Evolutionary conservation across 139 green algal species (phyloP).

Genomic region (Chlorokybus atmophyticus): DNA sequence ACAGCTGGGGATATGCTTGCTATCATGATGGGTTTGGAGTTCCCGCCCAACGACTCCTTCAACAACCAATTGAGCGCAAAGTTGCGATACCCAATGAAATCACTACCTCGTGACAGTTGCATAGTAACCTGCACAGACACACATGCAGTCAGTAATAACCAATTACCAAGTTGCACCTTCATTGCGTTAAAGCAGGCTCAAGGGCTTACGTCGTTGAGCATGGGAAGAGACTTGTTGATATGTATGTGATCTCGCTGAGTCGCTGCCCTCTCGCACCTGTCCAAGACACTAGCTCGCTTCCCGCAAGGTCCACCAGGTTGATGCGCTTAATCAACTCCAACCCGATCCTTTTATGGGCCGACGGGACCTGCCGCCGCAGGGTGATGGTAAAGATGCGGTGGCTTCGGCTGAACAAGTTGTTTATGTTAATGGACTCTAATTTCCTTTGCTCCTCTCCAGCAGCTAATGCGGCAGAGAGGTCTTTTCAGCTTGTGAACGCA

Average conservation of each 20-base stretch:
- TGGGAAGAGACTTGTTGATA: conserved; percentile 16
- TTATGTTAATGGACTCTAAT: too few species aligned
- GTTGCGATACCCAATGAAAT: conserved; percentile 9
- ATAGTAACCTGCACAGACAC: conserved; percentile 1
- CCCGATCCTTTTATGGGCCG: background rate
- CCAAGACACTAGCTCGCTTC: conserved; percentile 15
- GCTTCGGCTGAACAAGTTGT: conserved; percentile 14
- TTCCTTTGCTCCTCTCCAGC: too few species aligned
- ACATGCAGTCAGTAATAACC: background rate
- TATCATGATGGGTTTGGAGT: conserved; percentile 24
- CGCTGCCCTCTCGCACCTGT: conserved; percentile 5
- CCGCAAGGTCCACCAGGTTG: conserved; percentile 10
- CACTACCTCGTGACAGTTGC: background rate
- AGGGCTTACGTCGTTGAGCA: conserved; percentile 10
- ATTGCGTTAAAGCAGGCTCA: background rate
- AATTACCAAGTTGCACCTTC: background rate
- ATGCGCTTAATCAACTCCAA: background rate
- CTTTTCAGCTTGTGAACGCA: too few species aligned
- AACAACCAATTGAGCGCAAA: conserved; percentile 8
- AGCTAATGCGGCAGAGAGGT: too few species aligned
- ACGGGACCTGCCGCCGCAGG: conserved; percentile 5
- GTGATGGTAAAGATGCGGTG: conserved; percentile 13
- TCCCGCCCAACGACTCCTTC: conserved; percentile 14
- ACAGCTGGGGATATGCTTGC: conserved; percentile 9
- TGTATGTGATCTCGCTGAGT: conserved; percentile 8